These are phyloP conservation scores for Zasmidium cellare DNA, from an alignment of 2,329 filamentous ascomycete species.

Conservation along the genomic window DNA sequence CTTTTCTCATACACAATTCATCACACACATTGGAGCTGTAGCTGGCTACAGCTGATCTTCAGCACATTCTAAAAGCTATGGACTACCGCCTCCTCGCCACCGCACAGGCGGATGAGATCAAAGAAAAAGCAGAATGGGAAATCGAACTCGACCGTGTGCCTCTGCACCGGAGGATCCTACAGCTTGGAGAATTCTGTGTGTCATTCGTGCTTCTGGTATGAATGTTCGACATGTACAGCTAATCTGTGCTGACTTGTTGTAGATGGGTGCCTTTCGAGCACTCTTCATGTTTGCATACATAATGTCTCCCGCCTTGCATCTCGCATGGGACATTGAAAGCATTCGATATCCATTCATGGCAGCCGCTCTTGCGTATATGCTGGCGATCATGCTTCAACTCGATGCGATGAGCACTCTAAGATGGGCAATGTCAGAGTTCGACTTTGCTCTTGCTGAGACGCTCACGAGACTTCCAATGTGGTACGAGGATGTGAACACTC, in stretches of 20 bases:
- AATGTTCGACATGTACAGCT: not conserved
- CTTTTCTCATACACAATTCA: too few species aligned
- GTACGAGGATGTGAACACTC: too few species aligned
- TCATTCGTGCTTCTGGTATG: not conserved
- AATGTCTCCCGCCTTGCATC: too few species aligned
- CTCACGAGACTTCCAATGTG: too few species aligned
- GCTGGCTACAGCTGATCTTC: not conserved
- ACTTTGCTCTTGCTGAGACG: too few species aligned
- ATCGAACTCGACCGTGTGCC: not conserved
- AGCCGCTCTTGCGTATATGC: too few species aligned
- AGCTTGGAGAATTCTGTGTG: not conserved
- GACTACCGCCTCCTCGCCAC: not conserved
- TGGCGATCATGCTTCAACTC: too few species aligned
- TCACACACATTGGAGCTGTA: not conserved
- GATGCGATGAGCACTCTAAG: too few species aligned
- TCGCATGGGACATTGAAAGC: too few species aligned
- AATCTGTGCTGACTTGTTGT: not conserved
- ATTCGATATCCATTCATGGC: too few species aligned
- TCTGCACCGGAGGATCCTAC: not conserved
- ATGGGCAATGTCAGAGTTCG: too few species aligned
- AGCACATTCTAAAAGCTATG: not conserved
- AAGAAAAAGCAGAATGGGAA: not conserved
- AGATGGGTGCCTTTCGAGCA: not conserved
- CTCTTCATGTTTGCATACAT: too few species aligned
- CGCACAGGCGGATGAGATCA: not conserved